Percentiles rank a stretch among this genome's conserved stretches.
phyloP scores from a whole-genome alignment of 2,329 filamentous ascomycete genomes.

The Scytalidium sp. region DNA sequence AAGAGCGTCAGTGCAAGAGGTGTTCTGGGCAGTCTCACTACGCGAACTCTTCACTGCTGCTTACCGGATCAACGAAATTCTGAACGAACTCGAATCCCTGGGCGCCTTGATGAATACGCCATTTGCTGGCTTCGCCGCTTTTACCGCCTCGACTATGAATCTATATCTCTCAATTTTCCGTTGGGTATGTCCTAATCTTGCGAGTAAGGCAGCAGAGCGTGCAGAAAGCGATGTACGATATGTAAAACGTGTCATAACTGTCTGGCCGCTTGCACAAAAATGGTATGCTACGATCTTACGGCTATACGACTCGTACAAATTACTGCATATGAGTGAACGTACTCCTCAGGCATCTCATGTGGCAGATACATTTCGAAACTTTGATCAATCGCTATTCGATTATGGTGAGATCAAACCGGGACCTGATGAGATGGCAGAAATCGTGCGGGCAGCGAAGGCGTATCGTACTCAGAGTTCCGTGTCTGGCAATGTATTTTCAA shows the following conservation, averaged over 20 bases:
- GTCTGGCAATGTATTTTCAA: background rate
- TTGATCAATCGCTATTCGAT: constrained; percentile 1
- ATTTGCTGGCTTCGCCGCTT: background rate
- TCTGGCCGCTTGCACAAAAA: no score
- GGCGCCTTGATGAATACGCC: constrained; percentile 1
- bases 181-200: background rate
- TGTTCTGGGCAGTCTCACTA: background rate
- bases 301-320: background rate
- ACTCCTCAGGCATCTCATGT: background rate
- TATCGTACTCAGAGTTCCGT: background rate
- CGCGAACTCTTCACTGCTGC: background rate
- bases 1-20: background rate
- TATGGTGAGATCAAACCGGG: constrained; percentile 1
- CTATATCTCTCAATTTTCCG: background rate
- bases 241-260: no score
- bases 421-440: background rate
- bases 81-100: background rate
- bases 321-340: constrained; percentile 1
- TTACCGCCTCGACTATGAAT: constrained; percentile 1
- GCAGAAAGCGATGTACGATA: background rate
- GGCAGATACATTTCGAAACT: background rate
- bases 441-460: background rate
- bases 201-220: background rate
- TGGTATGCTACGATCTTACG: background rate
- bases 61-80: background rate